Base-by-base conservation (phyloP, 345 rosid species). In the Arabidopsis arenosa region DNA sequence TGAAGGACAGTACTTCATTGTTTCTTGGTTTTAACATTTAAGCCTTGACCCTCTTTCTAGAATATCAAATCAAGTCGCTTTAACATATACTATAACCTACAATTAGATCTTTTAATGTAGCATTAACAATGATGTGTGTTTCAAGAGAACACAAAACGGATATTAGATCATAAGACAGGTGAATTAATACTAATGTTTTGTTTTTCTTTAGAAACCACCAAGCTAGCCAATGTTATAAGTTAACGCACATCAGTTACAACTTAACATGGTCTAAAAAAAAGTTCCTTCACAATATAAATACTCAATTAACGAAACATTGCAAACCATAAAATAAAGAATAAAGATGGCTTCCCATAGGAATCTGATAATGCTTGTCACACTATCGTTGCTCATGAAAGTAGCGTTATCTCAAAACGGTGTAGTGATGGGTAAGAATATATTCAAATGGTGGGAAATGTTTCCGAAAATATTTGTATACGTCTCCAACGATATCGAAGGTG, bases 391-490 rank as follows among this genome's bases (percentile, higher is more conserved):
- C 30, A 4, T 68, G 4, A 55, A 26, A 9, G 73, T 6, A 54
- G 21, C 63, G 40, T 54, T 44, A 32, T 62, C 66, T 21, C 26
- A 8, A 0, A 0, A 6, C 1, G 63, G 73, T 41, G 51, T 54
- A 41, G 73, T 55, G 10, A 0, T 41, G 9, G 73, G 73, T 3
- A 55, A 43, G 17, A 41, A 30, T 15, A 30, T 17, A 41, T 2
- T 15, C 41, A 5, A 5, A 6, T 69, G 53, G 53, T 69, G 53
- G 53, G 6, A 2, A 1, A 1, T 68, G 4, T 2, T 41, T 0
- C 0, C 11, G 3, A 10, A 0, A 6, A 30, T 41, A 41, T 0
- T 0, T 9, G 35, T 55, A 45, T 0, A 0, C 0, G 0, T 37
- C n/a, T 23, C 0, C 7, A 68, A 68, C 62, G 4, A 68, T 48